Percentiles rank a stretch among this genome's conserved stretches.
Evolutionary conservation across 257 asterid genomes (phyloP).

Genomic region (Petunia axillaris): DNA sequence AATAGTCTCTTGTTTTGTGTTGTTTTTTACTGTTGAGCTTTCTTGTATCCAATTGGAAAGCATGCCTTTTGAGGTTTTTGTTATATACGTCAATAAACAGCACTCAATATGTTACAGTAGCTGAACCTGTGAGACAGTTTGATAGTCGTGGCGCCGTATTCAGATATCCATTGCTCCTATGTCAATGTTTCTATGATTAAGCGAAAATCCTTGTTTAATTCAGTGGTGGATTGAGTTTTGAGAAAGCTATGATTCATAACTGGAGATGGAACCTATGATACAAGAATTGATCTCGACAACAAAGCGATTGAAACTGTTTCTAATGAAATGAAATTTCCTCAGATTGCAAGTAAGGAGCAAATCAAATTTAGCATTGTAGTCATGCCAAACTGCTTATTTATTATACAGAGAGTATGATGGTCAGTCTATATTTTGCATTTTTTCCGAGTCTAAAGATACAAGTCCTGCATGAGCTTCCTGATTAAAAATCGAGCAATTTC

Average conservation of each 20-base stretch:
- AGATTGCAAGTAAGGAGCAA: background rate
- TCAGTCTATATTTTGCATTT: background rate
- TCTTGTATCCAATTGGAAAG: conserved; percentile 3
- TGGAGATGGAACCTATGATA: background rate
- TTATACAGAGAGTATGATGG: background rate
- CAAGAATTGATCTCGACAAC: background rate
- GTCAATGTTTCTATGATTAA: background rate
- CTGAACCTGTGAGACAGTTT: conserved; percentile 6
- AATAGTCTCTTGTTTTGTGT: background rate
- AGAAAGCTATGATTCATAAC: background rate
- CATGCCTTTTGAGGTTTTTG: background rate
- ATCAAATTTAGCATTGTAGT: background rate
- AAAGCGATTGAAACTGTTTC: background rate
- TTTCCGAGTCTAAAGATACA: conserved; percentile 6
- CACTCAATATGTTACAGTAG: background rate
- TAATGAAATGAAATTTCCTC: conserved; percentile 15
- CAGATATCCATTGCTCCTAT: background rate
- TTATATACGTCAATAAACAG: background rate
- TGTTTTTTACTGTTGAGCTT: background rate
- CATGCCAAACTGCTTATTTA: conserved; percentile 10
- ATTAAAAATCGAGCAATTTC: conserved; percentile 53
- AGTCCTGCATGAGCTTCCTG: background rate
- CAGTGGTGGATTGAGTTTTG: background rate
- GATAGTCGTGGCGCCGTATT: background rate
- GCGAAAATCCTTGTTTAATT: background rate